phyloP scores from a whole-genome alignment of 495 filamentous ascomycete genomes.

The Ramalina intermedia region DNA sequence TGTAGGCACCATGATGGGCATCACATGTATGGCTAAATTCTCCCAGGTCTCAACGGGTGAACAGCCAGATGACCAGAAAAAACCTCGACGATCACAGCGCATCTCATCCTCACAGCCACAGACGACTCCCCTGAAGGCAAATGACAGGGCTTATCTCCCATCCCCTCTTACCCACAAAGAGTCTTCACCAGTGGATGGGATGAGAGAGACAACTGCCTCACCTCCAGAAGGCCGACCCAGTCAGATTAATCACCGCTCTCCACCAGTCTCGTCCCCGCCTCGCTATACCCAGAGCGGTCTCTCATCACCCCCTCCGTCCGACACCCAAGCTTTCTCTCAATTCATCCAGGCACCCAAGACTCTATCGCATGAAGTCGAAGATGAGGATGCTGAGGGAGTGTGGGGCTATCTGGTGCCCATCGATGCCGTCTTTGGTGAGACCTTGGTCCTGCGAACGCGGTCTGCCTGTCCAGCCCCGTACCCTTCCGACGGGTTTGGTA shows the following conservation, averaged over 20 bases:
- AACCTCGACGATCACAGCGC: slow-evolving; percentile 37
- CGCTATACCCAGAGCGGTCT: slow-evolving; percentile 46
- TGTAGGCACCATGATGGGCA: slow-evolving; percentile 4
- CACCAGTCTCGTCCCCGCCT: slow-evolving; percentile 39
- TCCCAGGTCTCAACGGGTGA: slow-evolving; percentile 26
- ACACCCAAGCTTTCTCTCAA: slow-evolving; percentile 62
- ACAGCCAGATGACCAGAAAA: slow-evolving; percentile 32
- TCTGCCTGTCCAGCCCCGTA: slow-evolving; percentile 42
- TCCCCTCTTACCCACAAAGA: slow-evolving; percentile 62
- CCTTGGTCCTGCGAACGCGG: slow-evolving; percentile 58
- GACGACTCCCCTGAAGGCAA: slow-evolving; percentile 36
- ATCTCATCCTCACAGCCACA: slow-evolving; percentile 35
- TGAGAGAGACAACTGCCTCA: slow-evolving; percentile 59
- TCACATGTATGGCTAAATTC: slow-evolving; percentile 2
- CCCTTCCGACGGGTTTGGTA: slow-evolving; percentile 12
- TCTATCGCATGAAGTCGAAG: slow-evolving; percentile 66
- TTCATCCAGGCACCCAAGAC: slow-evolving; percentile 60
- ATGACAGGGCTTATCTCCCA: slow-evolving; percentile 48
- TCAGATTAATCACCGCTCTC: slow-evolving; percentile 34
- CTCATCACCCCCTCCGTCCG: slow-evolving; percentile 44
- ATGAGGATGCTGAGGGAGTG: slow-evolving; percentile 78
- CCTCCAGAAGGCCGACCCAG: slow-evolving; percentile 49
- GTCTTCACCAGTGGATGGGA: slow-evolving; percentile 45
- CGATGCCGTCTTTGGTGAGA: slow-evolving; percentile 49
- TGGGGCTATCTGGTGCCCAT: slow-evolving; percentile 92